Evolutionary conservation across 2,329 filamentous ascomycete species (phyloP), one percentile per base, ranked within the genome.

Genomic region (Magnaporthiopsis incrustans): DNA sequence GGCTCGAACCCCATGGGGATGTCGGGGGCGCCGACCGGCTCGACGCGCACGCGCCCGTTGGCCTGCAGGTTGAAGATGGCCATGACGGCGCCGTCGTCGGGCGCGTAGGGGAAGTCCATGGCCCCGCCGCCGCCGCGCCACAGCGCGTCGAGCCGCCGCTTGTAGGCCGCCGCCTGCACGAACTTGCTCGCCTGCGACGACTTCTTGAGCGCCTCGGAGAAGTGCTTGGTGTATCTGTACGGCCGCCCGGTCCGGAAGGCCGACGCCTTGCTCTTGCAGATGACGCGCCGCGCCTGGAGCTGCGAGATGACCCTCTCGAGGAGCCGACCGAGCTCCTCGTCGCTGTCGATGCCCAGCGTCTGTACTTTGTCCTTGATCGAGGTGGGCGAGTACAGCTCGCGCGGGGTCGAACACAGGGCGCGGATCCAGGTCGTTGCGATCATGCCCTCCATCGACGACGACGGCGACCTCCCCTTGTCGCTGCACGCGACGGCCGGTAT

Each of bases 1-100:
- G 88, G 87, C 63, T 85, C 83, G 70, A 92, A 89, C 1, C 90
- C 89, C 71, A 89, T 88, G 2, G 87, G 86, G 35, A 90, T 85
- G 61, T 81, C 70, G 1, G 85, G 85, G 6, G 89, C 81, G 57
- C 87, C 78, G 1, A 80, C 71, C 0, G 84, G 78, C 4, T 80
- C 75, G 8, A 90, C 71, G 22, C 72, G 77, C 57, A 92, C 77
- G 57, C 83, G 80, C 4, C 84, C 82, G 61, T 81, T 73, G 0
- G 85, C 84, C 66, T 87, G 82, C 64, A 93, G 73, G 68, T 90
- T 90, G 57, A 86, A 80, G 64, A 89, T 75, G 1, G 86, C 88
- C 79, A 91, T 83, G 65, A 89, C 81, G 35, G 85, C 80, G 32
- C 88, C 88, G 67, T 91, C 87, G 38, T 83, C 79, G 30, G 81